These are phyloP conservation scores for Astrothelium macrocarpum DNA, from an alignment of 495 filamentous ascomycete genomes.

Conservation along the genomic window DNA sequence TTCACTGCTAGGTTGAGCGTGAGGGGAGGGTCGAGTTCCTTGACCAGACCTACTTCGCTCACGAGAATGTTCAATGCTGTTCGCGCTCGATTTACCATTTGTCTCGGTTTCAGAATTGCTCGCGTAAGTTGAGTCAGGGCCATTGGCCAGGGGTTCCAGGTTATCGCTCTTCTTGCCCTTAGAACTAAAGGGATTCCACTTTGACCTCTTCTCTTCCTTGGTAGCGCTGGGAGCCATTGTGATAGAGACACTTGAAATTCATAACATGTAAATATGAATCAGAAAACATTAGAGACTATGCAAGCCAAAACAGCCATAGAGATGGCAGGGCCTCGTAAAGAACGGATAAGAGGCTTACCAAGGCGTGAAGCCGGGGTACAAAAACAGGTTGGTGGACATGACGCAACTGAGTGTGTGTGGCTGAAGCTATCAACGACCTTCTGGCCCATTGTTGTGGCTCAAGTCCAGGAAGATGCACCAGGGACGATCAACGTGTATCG, in stretches of 20 bases:
- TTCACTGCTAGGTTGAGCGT: not conserved
- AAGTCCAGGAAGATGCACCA: no score
- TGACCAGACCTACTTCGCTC: constrained; percentile 1
- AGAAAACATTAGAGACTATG: not conserved
- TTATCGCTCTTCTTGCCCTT: not conserved
- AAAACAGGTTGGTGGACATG: not conserved
- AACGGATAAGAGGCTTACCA: not conserved
- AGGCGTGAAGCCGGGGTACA: not conserved
- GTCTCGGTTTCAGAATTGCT: constrained; percentile 1
- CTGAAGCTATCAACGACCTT: not conserved
- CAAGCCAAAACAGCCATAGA: not conserved
- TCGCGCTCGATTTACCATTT: not conserved
- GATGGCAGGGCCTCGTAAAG: not conserved
- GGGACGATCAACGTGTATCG: no score
- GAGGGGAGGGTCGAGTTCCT: not conserved
- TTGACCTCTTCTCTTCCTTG: constrained; percentile 3
- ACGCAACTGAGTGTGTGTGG: constrained; percentile 1
- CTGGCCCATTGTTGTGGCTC: no score
- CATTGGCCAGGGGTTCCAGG: constrained; percentile 2
- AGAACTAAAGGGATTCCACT: constrained; percentile 2
- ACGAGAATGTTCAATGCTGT: not conserved
- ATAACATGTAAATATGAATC: not conserved
- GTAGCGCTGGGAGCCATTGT: not conserved
- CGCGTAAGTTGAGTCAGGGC: not conserved
- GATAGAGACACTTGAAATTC: not conserved